Evolutionary conservation across 345 rosid genomes (phyloP).

Genomic region (Moricandia arvensis): DNA sequence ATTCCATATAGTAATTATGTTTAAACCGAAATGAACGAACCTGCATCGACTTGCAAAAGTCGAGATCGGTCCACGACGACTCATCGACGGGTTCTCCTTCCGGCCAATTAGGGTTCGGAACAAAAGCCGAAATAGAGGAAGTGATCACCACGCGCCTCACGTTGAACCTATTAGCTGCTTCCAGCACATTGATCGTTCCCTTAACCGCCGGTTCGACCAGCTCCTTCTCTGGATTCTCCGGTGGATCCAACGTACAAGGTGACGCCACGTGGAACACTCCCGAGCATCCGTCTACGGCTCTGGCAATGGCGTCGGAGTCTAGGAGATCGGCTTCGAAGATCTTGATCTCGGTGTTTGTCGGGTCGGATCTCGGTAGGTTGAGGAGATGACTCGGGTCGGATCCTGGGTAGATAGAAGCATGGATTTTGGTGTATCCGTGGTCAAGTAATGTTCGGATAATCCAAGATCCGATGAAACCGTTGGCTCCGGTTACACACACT

Average conservation of each 20-base stretch:
- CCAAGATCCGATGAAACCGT: too few relatives aligned
- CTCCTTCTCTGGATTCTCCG: too few relatives aligned
- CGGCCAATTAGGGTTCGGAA: too few relatives aligned
- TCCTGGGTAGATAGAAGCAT: slow-evolving; percentile 60
- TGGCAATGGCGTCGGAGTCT: slow-evolving; percentile 50
- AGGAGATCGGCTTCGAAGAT: slow-evolving; percentile 62
- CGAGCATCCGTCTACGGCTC: slow-evolving; percentile 60
- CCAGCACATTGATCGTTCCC: slow-evolving; percentile 64
- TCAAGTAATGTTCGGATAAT: too few relatives aligned
- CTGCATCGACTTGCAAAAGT: slow-evolving; percentile 66
- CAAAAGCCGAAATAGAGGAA: slow-evolving; percentile 72
- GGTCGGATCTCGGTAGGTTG: slow-evolving; percentile 46
- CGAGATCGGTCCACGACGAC: too few relatives aligned
- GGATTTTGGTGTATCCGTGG: slow-evolving; percentile 54
- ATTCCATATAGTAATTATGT: too few relatives aligned
- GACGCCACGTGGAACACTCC: slow-evolving; percentile 94
- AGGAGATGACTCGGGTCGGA: slow-evolving; percentile 45
- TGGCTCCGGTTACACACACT: too few relatives aligned
- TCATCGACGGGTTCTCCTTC: too few relatives aligned
- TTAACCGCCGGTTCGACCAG: too few relatives aligned
- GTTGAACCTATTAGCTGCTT: slow-evolving; percentile 51
- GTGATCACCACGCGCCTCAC: slow-evolving; percentile 77
- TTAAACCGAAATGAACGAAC: slow-evolving; percentile 27
- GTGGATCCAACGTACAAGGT: slow-evolving; percentile 70
- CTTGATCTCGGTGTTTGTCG: too few relatives aligned